These are phyloP conservation scores for Picea glauca DNA, from an alignment of 75 land plant species.

Conservation along the genomic window DNA sequence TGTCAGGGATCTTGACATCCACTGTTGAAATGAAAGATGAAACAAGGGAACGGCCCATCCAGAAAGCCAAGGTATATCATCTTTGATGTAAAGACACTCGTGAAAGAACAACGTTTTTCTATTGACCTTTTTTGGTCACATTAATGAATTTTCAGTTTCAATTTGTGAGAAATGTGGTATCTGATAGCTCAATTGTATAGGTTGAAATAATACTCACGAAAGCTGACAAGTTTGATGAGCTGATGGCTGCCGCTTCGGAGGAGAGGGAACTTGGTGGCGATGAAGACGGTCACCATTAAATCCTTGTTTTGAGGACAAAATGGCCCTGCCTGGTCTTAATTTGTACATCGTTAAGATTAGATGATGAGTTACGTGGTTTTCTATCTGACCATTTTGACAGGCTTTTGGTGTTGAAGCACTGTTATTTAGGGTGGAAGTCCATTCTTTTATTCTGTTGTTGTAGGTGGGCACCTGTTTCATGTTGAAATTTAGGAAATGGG, in stretches of 20 bases:
- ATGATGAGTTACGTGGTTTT: slow-evolving; percentile 3
- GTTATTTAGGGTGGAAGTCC: neutral
- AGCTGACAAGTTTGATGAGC: slow-evolving; percentile 70
- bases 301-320: neutral
- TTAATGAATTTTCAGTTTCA: too few species aligned
- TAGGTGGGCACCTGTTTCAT: neutral
- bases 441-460: slow-evolving; percentile 3
- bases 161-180: too few species aligned
- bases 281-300: neutral
- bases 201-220: slow-evolving; percentile 57
- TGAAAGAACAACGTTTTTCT: too few species aligned
- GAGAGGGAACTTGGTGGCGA: slow-evolving; percentile 50
- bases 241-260: slow-evolving; percentile 70
- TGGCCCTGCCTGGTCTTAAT: neutral
- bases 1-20: slow-evolving; percentile 43
- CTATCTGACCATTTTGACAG: neutral
- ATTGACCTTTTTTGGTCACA: too few species aligned
- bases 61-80: slow-evolving; percentile 55
- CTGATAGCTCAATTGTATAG: too few species aligned
- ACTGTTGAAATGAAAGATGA: slow-evolving; percentile 75
- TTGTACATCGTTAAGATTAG: slow-evolving; percentile 5
- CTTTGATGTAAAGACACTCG: too few species aligned
- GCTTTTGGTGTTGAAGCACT: neutral
- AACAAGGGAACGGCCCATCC: slow-evolving; percentile 49
- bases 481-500: neutral